Base-by-base conservation (phyloP, 106 monocot species). In the Apostasia ramifera region DNA sequence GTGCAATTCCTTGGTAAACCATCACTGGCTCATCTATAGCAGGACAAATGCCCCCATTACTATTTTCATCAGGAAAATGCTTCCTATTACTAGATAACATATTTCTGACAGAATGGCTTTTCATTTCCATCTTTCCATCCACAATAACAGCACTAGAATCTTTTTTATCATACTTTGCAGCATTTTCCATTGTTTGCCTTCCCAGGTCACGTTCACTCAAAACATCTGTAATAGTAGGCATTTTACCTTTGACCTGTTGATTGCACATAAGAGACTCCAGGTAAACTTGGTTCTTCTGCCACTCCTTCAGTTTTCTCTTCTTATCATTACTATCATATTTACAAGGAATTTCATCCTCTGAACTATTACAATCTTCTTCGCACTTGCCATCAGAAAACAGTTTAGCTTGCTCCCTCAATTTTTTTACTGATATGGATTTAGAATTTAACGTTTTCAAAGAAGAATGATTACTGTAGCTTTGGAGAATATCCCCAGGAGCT, bases 231-330 rank as follows among this genome's bases (percentile, higher is more conserved):
- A 49, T 55, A 64, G n/a, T 55, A 60, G 12, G 45, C 41, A 58
- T 70, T 8, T 53, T 43, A 38, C 71, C 74, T 11, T 56, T 59
- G 6, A 8, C 1, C 3, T 63, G 54, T 38, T 64, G 57, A 40
- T 40, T 46, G 40, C 54, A 63, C 52, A 77, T 13, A 10, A 44
- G 48, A 70, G 63, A 61, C 45, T 76, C 64, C 61, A 66, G 57
- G 63, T 70, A 65, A 47, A 42, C 61, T 47, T 47, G 71, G 76
- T 52, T 76, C 11, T 73, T 81, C 69, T 83, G 75, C 63, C 55
- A 75, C 49, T 79, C 86, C 74, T 82, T 81, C 48, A 81, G 37
- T 76, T 80, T 84, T 66, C 84, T 75, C 65, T 87, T 87, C 67
- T 82, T 82, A 66, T 55, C 59, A 75, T 63, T 61, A 39, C 54